Evolutionary conservation across 495 filamentous ascomycete genomes (phyloP).

Genomic region (Haplographium delicatum): DNA sequence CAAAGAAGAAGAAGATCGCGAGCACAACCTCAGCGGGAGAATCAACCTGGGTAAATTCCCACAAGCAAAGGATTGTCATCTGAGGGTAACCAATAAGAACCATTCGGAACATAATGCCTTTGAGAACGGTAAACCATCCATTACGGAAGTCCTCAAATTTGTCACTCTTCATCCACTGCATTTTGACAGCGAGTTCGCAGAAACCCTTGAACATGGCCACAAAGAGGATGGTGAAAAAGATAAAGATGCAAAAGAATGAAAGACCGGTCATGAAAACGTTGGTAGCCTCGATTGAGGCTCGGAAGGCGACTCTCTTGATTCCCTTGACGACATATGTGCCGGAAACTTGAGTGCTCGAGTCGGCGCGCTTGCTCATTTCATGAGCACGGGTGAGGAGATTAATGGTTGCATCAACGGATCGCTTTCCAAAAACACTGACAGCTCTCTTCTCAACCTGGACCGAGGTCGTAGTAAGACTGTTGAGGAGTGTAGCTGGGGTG

Average conservation of each 20-base stretch:
- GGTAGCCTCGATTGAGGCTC: constrained; percentile 75
- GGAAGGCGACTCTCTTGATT: constrained; percentile 87
- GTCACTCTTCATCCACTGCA: constrained; percentile 75
- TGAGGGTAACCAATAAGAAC: constrained; percentile 92
- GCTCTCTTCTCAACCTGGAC: constrained; percentile 80
- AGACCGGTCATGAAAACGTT: constrained; percentile 94
- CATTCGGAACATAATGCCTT: constrained; percentile 88
- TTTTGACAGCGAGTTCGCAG: constrained; percentile 65
- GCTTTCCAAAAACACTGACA: constrained; percentile 12
- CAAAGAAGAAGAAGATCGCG: constrained; percentile 83
- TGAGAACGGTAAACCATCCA: constrained; percentile 78
- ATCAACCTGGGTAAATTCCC: constrained; percentile 86
- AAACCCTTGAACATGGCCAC: constrained; percentile 76
- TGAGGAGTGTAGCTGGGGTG: constrained; percentile 73
- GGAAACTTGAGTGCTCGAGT: constrained; percentile 33
- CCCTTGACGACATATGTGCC: constrained; percentile 69
- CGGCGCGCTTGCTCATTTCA: constrained; percentile 46
- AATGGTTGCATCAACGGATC: constrained; percentile 34
- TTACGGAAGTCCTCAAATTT: constrained; percentile 93
- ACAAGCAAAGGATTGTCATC: constrained; percentile 85
- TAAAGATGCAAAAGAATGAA: constrained; percentile 83
- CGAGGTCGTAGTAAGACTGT: constrained; percentile 66
- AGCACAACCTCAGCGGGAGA: constrained; percentile 84
- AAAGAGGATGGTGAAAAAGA: constrained; percentile 61
- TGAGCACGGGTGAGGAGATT: constrained; percentile 42